Conservation (phyloP, 1,284 basidiomycete species). For the Fomitiporia mediterranea region DNA sequence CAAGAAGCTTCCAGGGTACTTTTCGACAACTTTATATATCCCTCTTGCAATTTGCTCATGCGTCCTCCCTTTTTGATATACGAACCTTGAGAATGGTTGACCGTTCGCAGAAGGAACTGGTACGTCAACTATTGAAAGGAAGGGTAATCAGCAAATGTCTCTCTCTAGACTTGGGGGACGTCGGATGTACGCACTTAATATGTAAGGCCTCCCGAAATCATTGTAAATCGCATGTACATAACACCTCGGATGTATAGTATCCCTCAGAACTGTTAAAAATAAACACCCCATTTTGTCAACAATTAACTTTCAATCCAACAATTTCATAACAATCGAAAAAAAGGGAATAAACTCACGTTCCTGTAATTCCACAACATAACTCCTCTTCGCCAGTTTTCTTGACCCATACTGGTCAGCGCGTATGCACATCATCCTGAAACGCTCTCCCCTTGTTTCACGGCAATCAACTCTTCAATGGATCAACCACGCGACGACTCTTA, state of each 20-base stretch:
- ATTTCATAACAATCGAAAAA: not conserved
- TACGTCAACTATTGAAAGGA: not conserved
- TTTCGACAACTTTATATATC: not conserved
- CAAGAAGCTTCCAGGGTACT: constrained; percentile 7
- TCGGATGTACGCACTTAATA: not conserved
- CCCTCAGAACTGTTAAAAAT: not conserved
- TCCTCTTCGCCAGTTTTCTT: constrained; percentile 5
- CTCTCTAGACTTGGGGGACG: not conserved
- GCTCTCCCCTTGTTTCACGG: too few relatives aligned
- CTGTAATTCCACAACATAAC: constrained; percentile 1
- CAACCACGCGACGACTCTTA: not conserved
- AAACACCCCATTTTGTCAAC: not conserved
- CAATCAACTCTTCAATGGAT: not conserved
- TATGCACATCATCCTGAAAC: not conserved
- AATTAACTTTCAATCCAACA: too few relatives aligned
- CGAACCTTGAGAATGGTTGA: not conserved
- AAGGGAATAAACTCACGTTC: not conserved
- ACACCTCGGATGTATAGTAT: not conserved
- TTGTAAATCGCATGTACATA: not conserved
- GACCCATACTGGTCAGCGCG: not conserved
- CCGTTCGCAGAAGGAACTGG: not conserved
- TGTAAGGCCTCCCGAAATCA: constrained; percentile 2
- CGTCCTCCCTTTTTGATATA: constrained; percentile 3
- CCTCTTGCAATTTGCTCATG: constrained; percentile 4
- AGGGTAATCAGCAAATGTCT: not conserved